Evolutionary conservation across 2,329 filamentous ascomycete genomes (phyloP), one percentile per base, ranked within the genome.

Genomic region (Arthrinium puccinioides): DNA sequence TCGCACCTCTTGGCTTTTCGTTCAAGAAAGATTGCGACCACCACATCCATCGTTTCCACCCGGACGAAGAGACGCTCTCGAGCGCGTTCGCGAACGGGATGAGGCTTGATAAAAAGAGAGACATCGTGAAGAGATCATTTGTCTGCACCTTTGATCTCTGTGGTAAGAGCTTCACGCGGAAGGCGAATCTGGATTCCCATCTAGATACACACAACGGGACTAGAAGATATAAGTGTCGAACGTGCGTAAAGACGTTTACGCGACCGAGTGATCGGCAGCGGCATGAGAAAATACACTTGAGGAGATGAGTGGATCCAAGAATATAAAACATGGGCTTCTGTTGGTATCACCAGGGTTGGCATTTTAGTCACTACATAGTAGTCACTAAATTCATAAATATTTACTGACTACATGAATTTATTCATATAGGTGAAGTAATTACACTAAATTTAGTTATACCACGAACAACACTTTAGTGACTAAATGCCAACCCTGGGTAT

Each of bases 261-360:
- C 38, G 40, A 9, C n/a, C 29, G 9, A 42, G 27, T 11, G 40
- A 42, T 29, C 27, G 36, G 11, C 38, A 18, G 13, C 30, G 40
- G 8, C 40, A 42, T 13, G 36, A 39, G 36, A 42, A 29, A n/a
- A 13, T 39, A 4, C 40, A 42, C 24, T 16, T 23, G 7, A 38
- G 32, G 25, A 27, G 8, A n/a, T n/a, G n/a, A n/a, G n/a, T n/a
- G n/a, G n/a, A n/a, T n/a, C n/a, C n/a, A n/a, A n/a, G n/a, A n/a
- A n/a, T n/a, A n/a, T n/a, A n/a, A n/a, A n/a, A n/a, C n/a, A n/a
- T n/a, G n/a, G n/a, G n/a, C n/a, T n/a, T n/a, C n/a, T n/a, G n/a
- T n/a, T n/a, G n/a, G n/a, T n/a, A n/a, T n/a, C n/a, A n/a, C n/a
- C n/a, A n/a, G n/a, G n/a, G n/a, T n/a, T n/a, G n/a, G n/a, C n/a